These are phyloP conservation scores for Poronia punctata DNA, from an alignment of 495 filamentous ascomycete genomes.

Conservation along the genomic window DNA sequence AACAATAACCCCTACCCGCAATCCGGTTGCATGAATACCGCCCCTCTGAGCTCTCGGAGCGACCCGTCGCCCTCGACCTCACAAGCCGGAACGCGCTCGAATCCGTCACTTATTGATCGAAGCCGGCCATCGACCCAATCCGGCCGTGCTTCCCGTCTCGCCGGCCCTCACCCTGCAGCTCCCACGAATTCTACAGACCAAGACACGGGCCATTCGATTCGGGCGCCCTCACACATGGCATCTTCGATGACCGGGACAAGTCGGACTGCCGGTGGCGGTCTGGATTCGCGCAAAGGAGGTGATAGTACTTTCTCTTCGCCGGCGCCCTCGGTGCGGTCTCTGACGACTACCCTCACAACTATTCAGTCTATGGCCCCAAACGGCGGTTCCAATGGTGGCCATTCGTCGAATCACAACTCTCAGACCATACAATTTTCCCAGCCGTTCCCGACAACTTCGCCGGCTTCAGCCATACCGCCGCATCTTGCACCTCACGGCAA, in stretches of 20 bases:
- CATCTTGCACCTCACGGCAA: slow-evolving; percentile 63
- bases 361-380: slow-evolving; percentile 83
- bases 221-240: slow-evolving; percentile 70
- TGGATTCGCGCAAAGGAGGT: slow-evolving; percentile 62
- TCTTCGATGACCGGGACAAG: slow-evolving; percentile 53
- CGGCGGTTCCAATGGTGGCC: slow-evolving; percentile 42
- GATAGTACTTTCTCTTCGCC: slow-evolving; percentile 93
- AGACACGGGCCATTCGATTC: slow-evolving; percentile 65
- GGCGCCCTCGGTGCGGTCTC: slow-evolving; percentile 79
- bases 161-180: slow-evolving; percentile 60
- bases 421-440: slow-evolving; percentile 73
- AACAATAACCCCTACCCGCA: slow-evolving; percentile 83
- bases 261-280: slow-evolving; percentile 55
- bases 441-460: slow-evolving; percentile 72
- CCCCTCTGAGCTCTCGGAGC: slow-evolving; percentile 42
- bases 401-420: slow-evolving; percentile 42
- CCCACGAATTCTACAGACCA: slow-evolving; percentile 76
- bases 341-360: slow-evolving; percentile 92
- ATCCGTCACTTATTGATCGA: slow-evolving; percentile 35
- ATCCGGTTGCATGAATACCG: slow-evolving; percentile 39
- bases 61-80: slow-evolving; percentile 52
- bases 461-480: slow-evolving; percentile 72
- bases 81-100: slow-evolving; percentile 27
- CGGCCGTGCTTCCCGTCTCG: slow-evolving; percentile 51
- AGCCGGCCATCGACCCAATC: slow-evolving; percentile 45